phyloP scores from a whole-genome alignment of 495 filamentous ascomycete species.

The Elasticomyces elasticus region DNA sequence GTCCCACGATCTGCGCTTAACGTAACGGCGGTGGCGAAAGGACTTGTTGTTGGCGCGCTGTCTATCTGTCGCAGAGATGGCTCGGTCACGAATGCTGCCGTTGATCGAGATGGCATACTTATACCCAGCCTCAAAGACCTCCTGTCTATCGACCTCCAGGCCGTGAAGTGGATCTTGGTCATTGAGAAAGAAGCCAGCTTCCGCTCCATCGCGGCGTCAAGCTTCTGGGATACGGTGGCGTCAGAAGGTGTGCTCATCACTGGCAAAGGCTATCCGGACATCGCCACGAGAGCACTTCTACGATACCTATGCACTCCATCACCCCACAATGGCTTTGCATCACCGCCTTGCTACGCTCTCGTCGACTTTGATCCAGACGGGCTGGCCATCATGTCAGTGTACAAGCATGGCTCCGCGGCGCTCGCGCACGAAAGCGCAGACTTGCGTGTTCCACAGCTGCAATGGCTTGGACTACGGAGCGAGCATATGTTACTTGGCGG shows the following conservation, averaged over 20 bases:
- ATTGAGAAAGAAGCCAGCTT: constrained; percentile 95
- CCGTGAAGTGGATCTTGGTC: constrained; percentile 62
- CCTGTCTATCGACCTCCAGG: constrained; percentile 42
- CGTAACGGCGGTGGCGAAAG: constrained; percentile 66
- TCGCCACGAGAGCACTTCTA: constrained; percentile 66
- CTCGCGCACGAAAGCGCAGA: constrained; percentile 60
- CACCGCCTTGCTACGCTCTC: constrained; percentile 52
- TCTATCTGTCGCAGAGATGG: constrained; percentile 31
- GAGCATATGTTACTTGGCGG: constrained; percentile 11
- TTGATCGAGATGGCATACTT: constrained; percentile 48
- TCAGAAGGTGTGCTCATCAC: constrained; percentile 57
- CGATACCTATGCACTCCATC: constrained; percentile 33
- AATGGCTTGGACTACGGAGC: constrained; percentile 63
- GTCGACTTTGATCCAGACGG: constrained; percentile 86
- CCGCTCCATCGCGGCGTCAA: constrained; percentile 50
- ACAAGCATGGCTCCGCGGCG: constrained; percentile 69
- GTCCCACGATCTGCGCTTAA: constrained; percentile 53
- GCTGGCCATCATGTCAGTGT: constrained; percentile 74
- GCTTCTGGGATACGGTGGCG: constrained; percentile 41
- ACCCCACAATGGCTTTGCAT: constrained; percentile 17
- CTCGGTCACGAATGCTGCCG: constrained; percentile 18
- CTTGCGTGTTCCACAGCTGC: constrained; percentile 46
- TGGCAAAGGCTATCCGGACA: constrained; percentile 86
- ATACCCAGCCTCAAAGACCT: constrained; percentile 52
- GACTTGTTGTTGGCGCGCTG: constrained; percentile 52